A percentile compares a stretch with the other conserved stretches of the same genome.
Conservation (phyloP, 2,329 filamentous ascomycete genomes). For the Clarireedia hainanense region DNA sequence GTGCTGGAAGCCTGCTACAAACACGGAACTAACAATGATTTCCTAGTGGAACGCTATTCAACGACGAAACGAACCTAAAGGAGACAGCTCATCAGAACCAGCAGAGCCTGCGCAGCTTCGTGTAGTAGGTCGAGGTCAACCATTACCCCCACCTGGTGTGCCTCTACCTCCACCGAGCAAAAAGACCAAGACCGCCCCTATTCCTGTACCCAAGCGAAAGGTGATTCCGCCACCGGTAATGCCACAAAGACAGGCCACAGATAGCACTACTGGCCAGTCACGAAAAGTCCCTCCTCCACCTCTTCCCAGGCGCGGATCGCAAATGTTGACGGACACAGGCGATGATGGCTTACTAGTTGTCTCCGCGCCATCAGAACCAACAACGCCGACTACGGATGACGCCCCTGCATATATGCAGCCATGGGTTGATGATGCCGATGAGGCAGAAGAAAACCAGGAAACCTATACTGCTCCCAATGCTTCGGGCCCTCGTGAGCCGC, state of each 20-base stretch:
- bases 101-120: constrained; percentile 48
- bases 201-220: constrained; percentile 57
- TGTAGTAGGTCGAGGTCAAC: constrained; percentile 69
- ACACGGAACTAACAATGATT: not conserved
- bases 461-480: not conserved
- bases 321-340: constrained; percentile 16
- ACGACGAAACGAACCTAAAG: constrained; percentile 34
- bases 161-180: constrained; percentile 65
- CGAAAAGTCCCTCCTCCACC: constrained; percentile 34
- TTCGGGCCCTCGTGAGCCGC: constrained; percentile 6
- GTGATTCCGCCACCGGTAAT: constrained; percentile 40
- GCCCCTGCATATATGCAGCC: constrained; percentile 25
- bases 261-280: constrained; percentile 23
- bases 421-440: constrained; percentile 31
- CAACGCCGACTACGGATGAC: constrained; percentile 40
- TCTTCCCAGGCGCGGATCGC: constrained; percentile 33
- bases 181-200: constrained; percentile 48
- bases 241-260: constrained; percentile 6
- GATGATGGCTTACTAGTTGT: constrained; percentile 55
- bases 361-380: constrained; percentile 55
- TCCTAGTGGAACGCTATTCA: constrained; percentile 43
- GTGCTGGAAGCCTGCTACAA: not conserved
- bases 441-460: constrained; percentile 13
- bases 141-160: constrained; percentile 71
- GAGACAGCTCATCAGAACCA: constrained; percentile 14